Evolutionary conservation across 1,284 basidiomycete species (phyloP), one percentile per base, ranked within the genome.

Genomic region (Ceratobasidium sp.): DNA sequence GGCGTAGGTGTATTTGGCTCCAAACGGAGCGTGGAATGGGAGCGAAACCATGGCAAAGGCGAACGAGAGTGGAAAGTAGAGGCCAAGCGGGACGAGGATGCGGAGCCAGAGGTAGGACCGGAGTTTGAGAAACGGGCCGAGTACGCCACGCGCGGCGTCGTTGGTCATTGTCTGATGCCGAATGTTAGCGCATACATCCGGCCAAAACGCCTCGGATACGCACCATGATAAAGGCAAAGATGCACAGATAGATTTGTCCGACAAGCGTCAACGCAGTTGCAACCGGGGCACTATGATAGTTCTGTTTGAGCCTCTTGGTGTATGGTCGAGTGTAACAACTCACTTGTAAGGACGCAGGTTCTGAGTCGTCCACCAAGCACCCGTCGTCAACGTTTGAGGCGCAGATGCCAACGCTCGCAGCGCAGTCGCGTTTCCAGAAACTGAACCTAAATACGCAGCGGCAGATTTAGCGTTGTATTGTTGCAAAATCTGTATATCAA

Each of bases 261-360:
- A 87, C 86, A 32, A 87, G 84, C 2, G 86, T 84, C 62, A 87
- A 84, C 0, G 87, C 87, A 13, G 82, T 81, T 0, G 86, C 85
- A 17, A 87, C 86, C 6, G 86, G 84, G 51, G 84, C 82, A 44
- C 75, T 76, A 40, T 74, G 34, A 17, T 22, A 4, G 8, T 9
- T 6, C 8, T 8, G 37, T 37, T 37, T 37, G 2, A 37, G 37
- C 37, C 37, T 37, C 37, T 8, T 8, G 8, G 2, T 37, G 37
- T 37, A 3, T 37, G 8, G n/a, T 5, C 43, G 11, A 57, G 19
- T n/a, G 22, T 22, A 34, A 22, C 17, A 19, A 54, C 75, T 70
- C 34, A 76, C 75, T 80, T 81, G 80, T 85, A 88, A 0, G 86
- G 86, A 22, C 86, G 81, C 13, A 88, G 73, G 79, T 88, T 87